Conservation (phyloP, 1,284 basidiomycete species). For the Sanghuangporus baumii region DNA sequence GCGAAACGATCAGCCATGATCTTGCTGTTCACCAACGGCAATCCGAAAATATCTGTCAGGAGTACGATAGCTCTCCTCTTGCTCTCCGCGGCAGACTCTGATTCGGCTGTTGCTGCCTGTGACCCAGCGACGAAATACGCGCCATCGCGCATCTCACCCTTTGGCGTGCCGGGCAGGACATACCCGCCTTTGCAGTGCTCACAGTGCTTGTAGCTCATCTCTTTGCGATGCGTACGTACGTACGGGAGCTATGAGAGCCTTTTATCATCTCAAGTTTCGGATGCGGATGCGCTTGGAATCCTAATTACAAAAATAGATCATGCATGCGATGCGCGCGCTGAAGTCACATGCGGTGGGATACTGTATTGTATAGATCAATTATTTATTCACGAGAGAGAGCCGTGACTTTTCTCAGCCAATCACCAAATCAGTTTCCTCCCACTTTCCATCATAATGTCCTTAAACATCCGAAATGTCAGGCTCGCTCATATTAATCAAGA, state of each 20-base stretch:
- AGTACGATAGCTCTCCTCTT: conserved; percentile 41
- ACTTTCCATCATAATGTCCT: not conserved
- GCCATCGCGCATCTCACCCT: conserved; percentile 15
- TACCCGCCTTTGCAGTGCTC: conserved; percentile 19
- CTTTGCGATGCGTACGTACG: not conserved
- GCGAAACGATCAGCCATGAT: conserved; percentile 59
- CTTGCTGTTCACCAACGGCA: conserved; percentile 51
- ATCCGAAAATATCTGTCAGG: conserved; percentile 57
- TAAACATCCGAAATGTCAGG: conserved; percentile 10
- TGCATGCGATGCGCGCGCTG: not conserved
- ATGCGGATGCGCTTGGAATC: not conserved
- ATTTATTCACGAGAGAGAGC: no score
- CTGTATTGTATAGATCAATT: no score
- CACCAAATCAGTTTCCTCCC: not conserved
- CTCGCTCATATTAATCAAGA: conserved; percentile 1
- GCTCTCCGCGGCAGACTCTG: not conserved
- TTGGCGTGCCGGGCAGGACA: conserved; percentile 18
- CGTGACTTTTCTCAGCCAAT: not conserved
- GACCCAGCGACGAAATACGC: conserved; percentile 18
- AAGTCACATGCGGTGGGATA: no score
- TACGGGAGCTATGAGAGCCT: not conserved
- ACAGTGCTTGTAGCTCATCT: conserved; percentile 15
- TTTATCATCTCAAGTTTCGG: not conserved
- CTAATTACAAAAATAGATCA: not conserved
- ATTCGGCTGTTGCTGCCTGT: not conserved